Base-by-base conservation (phyloP, 257 asterid genomes). In the Vinca minor region DNA sequence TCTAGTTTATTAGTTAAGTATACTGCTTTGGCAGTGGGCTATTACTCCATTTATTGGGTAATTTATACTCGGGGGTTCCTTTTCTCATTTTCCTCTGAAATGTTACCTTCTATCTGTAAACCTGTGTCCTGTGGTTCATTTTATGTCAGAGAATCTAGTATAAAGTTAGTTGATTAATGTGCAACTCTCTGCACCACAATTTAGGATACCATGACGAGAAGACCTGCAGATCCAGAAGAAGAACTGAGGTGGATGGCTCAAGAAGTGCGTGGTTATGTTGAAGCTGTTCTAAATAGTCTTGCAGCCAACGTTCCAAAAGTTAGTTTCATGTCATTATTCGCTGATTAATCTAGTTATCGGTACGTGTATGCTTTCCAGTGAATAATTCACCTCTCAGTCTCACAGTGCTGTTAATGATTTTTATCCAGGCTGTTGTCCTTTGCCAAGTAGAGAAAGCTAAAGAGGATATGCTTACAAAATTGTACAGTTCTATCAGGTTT, bases 241-340 rank as follows among this genome's bases (percentile, higher is more conserved):
- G 96, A 89, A 72, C 96, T 89, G 69, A 85, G 96, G 64, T 89
- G 96, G 96, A 89, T 89, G 95, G 78, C 96, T 77, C 96, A 89
- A 71, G 96, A 89, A 87, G 96, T 89, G 71, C 94, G 96, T 32
- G 96, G 96, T 66, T 89, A 89, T 79, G 96, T 89, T 70, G 96
- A 89, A 80, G 96, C 96, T 53, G 96, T 89, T 71, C 88, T 89
- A 18, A 89, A 89, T 76, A 89, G 96, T 74, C 95, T 89, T 71
- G 96, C 94, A 38, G 96, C 96, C 62, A 89, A 89, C 76, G 95
- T 89, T 69, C 96, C 96, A 52, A 89, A 89, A 84, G 96, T 85
- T 62, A n/a, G 82, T 59, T 69, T 36, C 26, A 21, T 48, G 25
- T 62, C 39, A 35, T 67, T 7, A 38, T 41, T 28, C 12, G 4